Conservation (phyloP, 1,284 basidiomycete genomes). For the Gomphus bonarii region DNA sequence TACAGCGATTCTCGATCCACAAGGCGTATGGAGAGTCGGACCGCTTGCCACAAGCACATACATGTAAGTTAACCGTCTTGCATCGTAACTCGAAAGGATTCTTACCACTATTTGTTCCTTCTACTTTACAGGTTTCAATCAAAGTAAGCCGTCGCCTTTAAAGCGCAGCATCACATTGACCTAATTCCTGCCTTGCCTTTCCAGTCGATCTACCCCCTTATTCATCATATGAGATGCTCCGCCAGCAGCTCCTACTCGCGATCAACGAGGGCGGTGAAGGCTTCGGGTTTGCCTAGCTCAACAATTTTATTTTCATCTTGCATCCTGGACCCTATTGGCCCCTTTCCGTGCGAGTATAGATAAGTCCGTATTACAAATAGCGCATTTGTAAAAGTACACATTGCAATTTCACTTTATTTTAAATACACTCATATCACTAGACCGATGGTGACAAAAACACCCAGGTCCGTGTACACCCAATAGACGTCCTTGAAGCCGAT, state of each 20-base stretch:
- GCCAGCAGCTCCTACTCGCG: conserved; percentile 78
- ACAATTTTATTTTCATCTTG: neutral
- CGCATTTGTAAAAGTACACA: conserved; percentile 8
- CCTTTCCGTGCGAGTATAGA: conserved; percentile 1
- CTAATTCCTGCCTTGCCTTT: conserved; percentile 22
- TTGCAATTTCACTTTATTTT: neutral
- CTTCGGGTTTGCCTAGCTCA: conserved; percentile 69
- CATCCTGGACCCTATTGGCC: neutral
- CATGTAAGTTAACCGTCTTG: conserved; percentile 46
- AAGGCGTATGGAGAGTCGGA: conserved; percentile 82
- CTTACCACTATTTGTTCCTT: conserved; percentile 15
- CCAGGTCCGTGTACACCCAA: no score
- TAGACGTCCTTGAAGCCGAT: no score
- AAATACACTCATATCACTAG: no score
- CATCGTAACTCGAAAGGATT: neutral
- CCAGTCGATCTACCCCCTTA: conserved; percentile 85
- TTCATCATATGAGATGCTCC: conserved; percentile 88
- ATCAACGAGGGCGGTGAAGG: conserved; percentile 92
- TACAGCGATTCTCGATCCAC: conserved; percentile 95
- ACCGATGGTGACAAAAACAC: no score
- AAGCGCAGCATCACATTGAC: conserved; percentile 46
- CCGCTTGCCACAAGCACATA: conserved; percentile 84
- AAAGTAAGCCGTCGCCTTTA: conserved; percentile 16
- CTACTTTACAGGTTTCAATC: conserved; percentile 17
- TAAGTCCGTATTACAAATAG: neutral